Evolutionary conservation across 345 rosid species (phyloP).

Genomic region (Tarenaya hassleriana): DNA sequence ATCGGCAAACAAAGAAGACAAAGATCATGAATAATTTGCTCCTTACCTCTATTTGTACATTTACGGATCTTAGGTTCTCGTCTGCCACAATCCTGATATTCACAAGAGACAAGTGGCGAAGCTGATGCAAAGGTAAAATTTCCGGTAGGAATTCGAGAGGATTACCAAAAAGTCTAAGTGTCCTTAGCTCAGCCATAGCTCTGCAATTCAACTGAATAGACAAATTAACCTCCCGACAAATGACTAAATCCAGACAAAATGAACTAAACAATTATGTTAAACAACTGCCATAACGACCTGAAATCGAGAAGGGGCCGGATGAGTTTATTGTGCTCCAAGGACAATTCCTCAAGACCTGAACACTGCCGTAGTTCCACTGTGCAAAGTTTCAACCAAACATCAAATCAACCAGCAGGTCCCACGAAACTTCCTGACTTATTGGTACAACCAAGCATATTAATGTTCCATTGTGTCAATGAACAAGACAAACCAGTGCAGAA

Average conservation of each 20-base stretch:
- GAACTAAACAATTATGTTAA: slow-evolving; percentile 14
- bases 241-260: slow-evolving; percentile 9
- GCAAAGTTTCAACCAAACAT: slow-evolving; percentile 28
- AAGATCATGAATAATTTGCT: background rate
- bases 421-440: too few relatives aligned
- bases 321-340: slow-evolving; percentile 92
- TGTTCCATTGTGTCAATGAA: too few relatives aligned
- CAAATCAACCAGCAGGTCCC: slow-evolving; percentile 11
- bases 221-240: slow-evolving; percentile 33
- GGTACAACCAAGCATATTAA: too few relatives aligned
- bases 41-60: slow-evolving; percentile 83
- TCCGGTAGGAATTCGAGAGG: slow-evolving; percentile 99
- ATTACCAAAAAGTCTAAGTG: slow-evolving; percentile 88
- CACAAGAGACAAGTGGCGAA: slow-evolving; percentile 87
- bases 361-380: slow-evolving; percentile 93
- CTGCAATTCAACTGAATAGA: slow-evolving; percentile 49
- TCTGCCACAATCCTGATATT: slow-evolving; percentile 86
- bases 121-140: slow-evolving; percentile 80
- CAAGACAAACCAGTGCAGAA: background rate
- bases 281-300: slow-evolving; percentile 53
- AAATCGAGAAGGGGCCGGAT: slow-evolving; percentile 97
- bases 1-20: slow-evolving; percentile 11
- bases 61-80: slow-evolving; percentile 84
- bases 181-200: slow-evolving; percentile 79
- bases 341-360: slow-evolving; percentile 69